Conservation (phyloP, 192 early-diverging fungal genomes). For the Globomyces pollinis-pini region DNA sequence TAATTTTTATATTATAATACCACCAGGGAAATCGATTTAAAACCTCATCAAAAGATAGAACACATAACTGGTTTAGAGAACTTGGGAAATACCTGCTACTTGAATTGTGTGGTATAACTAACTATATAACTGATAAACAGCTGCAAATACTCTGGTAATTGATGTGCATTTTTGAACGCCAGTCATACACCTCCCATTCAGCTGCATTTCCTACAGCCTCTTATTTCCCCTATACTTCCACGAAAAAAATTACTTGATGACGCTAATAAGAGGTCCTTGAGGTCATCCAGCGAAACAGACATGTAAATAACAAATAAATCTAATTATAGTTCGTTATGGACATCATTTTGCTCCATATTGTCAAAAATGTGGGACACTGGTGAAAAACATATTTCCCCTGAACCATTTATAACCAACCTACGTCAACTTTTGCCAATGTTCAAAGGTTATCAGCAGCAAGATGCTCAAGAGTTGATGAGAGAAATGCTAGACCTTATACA, state of each 20-base stretch:
- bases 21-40: neutral
- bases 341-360: conserved; percentile 1
- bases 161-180: neutral
- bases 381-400: conserved; percentile 1
- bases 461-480: conserved; percentile 22
- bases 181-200: conserved; percentile 15
- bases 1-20: neutral
- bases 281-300: conserved; percentile 1
- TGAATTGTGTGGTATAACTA: conserved; percentile 26
- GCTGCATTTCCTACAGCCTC: conserved; percentile 7
- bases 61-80: conserved; percentile 21
- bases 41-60: neutral
- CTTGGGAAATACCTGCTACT: conserved; percentile 22
- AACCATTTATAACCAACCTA: conserved; percentile 1
- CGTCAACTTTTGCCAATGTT: conserved; percentile 12
- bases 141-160: conserved; percentile 10
- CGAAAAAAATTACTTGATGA: neutral
- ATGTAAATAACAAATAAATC: neutral
- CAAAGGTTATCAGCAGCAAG: conserved; percentile 22
- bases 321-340: conserved; percentile 15
- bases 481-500: conserved; percentile 15
- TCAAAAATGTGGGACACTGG: conserved; percentile 14
- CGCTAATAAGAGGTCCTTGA: neutral
- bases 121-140: too few species aligned
- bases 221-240: conserved; percentile 7